Percentiles rank a stretch among this genome's conserved stretches.
Conservation (phyloP, 2,329 filamentous ascomycete species). For the Pleoardoris graminearum region DNA sequence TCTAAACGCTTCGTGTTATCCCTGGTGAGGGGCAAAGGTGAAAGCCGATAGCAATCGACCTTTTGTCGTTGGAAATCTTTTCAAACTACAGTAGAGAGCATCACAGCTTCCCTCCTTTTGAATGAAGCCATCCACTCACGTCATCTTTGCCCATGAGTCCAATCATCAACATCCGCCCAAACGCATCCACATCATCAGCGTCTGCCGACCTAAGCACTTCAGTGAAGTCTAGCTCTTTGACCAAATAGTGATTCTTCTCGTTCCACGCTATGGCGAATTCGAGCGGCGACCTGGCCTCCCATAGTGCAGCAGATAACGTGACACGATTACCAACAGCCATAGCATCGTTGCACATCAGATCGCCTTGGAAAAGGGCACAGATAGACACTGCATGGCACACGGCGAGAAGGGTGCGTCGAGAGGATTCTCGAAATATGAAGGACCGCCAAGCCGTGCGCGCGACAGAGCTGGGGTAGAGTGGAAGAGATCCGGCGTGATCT, state of each 20-base stretch:
- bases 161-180: conserved; percentile 35
- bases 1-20: not conserved
- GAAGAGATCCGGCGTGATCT: conserved; percentile 27
- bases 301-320: conserved; percentile 34
- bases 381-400: conserved; percentile 50
- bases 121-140: conserved; percentile 35
- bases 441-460: conserved; percentile 52
- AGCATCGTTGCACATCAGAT: conserved; percentile 18
- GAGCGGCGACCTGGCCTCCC: conserved; percentile 33
- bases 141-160: conserved; percentile 34
- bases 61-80: no score
- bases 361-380: conserved; percentile 24
- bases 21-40: no score
- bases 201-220: conserved; percentile 25
- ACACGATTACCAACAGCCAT: conserved; percentile 18
- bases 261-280: conserved; percentile 41
- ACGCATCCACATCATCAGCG: conserved; percentile 35
- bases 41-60: not conserved
- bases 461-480: conserved; percentile 46
- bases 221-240: conserved; percentile 34
- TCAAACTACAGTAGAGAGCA: not conserved
- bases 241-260: conserved; percentile 30
- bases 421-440: conserved; percentile 60
- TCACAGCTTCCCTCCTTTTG: conserved; percentile 23
- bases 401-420: conserved; percentile 56